Percentiles rank a stretch among this genome's conserved stretches.
These are phyloP conservation scores for Diplodia sapinea DNA, from an alignment of 2,329 filamentous ascomycete genomes.

Conservation along the genomic window DNA sequence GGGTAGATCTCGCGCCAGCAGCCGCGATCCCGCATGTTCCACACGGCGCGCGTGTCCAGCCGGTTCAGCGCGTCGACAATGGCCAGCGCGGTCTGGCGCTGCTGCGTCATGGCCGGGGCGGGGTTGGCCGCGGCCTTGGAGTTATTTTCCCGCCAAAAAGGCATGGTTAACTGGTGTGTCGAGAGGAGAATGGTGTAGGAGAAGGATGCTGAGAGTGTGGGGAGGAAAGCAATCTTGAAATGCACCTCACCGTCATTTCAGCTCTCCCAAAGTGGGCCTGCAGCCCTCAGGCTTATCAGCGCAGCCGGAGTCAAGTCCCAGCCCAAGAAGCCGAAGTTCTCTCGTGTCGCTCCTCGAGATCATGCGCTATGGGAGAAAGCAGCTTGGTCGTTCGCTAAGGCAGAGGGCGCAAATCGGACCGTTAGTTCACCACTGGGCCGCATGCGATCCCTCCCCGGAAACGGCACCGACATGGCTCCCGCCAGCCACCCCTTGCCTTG, in stretches of 20 bases:
- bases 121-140: neutral
- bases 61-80: constrained; percentile 30
- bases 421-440: constrained; percentile 3
- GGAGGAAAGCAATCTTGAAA: constrained; percentile 6
- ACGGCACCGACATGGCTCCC: neutral
- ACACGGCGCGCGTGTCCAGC: constrained; percentile 27
- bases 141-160: constrained; percentile 10
- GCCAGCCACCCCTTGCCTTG: constrained; percentile 10
- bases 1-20: constrained; percentile 30
- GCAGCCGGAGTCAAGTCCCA: constrained; percentile 2
- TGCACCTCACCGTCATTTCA: neutral
- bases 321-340: neutral
- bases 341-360: constrained; percentile 1
- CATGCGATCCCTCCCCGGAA: constrained; percentile 12
- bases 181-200: neutral
- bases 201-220: neutral
- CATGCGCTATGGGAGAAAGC: constrained; percentile 15
- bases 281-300: neutral
- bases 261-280: neutral
- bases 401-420: constrained; percentile 10
- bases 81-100: constrained; percentile 37
- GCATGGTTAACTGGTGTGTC: neutral
- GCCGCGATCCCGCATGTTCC: constrained; percentile 13
- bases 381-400: constrained; percentile 10
- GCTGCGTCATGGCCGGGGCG: constrained; percentile 32